A percentile compares a stretch with the other conserved stretches of the same genome.
phyloP scores from a whole-genome alignment of 2,329 filamentous ascomycete species.

The Eurotiales sp. region DNA sequence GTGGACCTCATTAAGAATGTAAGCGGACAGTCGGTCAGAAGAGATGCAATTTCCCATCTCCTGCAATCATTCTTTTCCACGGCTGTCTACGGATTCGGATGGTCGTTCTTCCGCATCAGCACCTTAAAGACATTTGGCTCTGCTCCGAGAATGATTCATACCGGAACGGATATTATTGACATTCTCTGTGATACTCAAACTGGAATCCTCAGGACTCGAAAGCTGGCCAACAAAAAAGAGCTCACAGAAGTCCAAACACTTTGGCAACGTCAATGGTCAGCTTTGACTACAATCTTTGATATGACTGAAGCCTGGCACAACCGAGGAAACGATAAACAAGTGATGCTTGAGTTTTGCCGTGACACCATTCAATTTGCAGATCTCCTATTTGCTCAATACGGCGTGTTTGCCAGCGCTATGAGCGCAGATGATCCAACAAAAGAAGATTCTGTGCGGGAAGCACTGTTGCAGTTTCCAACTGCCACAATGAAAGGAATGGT shows the following conservation, averaged over 20 bases:
- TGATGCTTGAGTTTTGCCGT: slow-evolving; percentile 89
- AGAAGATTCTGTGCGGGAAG: slow-evolving; percentile 42
- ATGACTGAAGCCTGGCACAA: slow-evolving; percentile 81
- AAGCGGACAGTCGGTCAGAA: slow-evolving; percentile 63
- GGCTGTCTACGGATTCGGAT: slow-evolving; percentile 55
- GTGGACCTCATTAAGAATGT: slow-evolving; percentile 79
- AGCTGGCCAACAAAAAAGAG: slow-evolving; percentile 57
- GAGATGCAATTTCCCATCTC: slow-evolving; percentile 60
- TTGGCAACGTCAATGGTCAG: slow-evolving; percentile 82
- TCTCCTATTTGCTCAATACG: slow-evolving; percentile 77
- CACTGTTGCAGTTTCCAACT: slow-evolving; percentile 63
- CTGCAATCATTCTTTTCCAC: slow-evolving; percentile 54
- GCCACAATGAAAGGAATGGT: slow-evolving; percentile 65
- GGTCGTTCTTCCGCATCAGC: slow-evolving; percentile 54
- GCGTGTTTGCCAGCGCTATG: slow-evolving; percentile 72
- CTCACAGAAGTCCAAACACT: slow-evolving; percentile 66
- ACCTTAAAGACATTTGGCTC: slow-evolving; percentile 58
- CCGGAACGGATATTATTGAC: slow-evolving; percentile 59
- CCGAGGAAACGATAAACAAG: slow-evolving; percentile 62
- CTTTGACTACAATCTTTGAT: slow-evolving; percentile 74
- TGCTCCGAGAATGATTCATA: slow-evolving; percentile 58
- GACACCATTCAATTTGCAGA: slow-evolving; percentile 94
- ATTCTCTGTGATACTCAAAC: slow-evolving; percentile 62
- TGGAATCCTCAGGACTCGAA: slow-evolving; percentile 57
- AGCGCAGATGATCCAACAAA: slow-evolving; percentile 41